Evolutionary conservation across 495 filamentous ascomycete species (phyloP).

Genomic region (Lichina pygmaea): DNA sequence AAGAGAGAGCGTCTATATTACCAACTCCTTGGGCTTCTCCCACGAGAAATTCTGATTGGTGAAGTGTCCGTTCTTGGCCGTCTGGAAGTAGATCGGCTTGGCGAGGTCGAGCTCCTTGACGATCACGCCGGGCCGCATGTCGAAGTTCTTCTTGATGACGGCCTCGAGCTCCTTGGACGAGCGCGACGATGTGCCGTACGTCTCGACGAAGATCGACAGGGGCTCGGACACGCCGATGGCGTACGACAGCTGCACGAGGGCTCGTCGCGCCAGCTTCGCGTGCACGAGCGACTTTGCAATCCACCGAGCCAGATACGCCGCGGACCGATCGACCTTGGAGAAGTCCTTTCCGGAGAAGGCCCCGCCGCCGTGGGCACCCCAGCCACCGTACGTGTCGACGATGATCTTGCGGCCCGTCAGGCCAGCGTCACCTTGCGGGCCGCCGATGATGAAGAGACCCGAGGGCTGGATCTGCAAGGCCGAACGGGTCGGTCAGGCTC

Average conservation of each 20-base stretch:
- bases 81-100: conserved; percentile 93
- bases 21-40: conserved; percentile 92
- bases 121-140: conserved; percentile 91
- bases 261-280: conserved; percentile 69
- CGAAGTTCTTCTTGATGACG: conserved; percentile 89
- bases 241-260: conserved; percentile 90
- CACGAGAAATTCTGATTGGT: conserved; percentile 93
- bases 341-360: conserved; percentile 99
- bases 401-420: conserved; percentile 99
- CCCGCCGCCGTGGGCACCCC: conserved; percentile 98
- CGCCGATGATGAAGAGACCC: conserved; percentile 95
- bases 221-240: conserved; percentile 97
- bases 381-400: conserved; percentile 98
- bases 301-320: conserved; percentile 92
- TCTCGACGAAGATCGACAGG: conserved; percentile 69
- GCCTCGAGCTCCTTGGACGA: conserved; percentile 58
- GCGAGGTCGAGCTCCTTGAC: conserved; percentile 88
- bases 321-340: conserved; percentile 98
- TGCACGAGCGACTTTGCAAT: conserved; percentile 92
- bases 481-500: background rate
- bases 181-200: conserved; percentile 54
- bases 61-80: conserved; percentile 98
- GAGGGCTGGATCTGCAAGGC: conserved; percentile 64
- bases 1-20: conserved; percentile 6
- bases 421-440: conserved; percentile 96